Conservation (phyloP, 331 rosid genomes). For the Phaseolus coccineus region DNA sequence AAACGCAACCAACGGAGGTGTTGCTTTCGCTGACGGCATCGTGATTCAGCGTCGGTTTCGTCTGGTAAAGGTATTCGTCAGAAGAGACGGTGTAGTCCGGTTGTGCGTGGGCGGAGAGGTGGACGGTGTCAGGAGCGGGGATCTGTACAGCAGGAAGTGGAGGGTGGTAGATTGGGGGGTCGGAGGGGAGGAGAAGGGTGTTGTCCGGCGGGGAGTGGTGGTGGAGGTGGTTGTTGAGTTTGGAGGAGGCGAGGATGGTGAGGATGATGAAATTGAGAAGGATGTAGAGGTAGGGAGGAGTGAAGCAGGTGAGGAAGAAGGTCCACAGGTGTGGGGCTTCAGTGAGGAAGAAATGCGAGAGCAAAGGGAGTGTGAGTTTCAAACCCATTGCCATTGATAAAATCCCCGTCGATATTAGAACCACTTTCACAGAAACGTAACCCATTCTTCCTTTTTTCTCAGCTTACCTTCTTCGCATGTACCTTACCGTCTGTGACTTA, state of each 20-base stretch:
- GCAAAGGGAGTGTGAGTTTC: slow-evolving; percentile 66
- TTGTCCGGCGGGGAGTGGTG: slow-evolving; percentile 36
- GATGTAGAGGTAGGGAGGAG: slow-evolving; percentile 87
- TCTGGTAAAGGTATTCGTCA: not conserved
- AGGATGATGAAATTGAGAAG: slow-evolving; percentile 82
- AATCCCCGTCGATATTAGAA: slow-evolving; percentile 63
- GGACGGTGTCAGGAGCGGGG: slow-evolving; percentile 10
- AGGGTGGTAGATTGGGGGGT: slow-evolving; percentile 1
- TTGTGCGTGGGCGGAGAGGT: slow-evolving; percentile 19
- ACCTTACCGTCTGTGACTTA: not conserved
- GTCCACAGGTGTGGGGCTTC: slow-evolving; percentile 73
- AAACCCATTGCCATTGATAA: slow-evolving; percentile 68
- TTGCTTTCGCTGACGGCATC: not conserved
- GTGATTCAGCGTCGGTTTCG: slow-evolving; percentile 19
- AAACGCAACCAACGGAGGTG: not conserved
- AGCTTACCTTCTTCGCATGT: slow-evolving; percentile 21
- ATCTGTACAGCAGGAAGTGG: not conserved
- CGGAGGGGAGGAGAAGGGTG: slow-evolving; percentile 2
- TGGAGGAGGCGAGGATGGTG: slow-evolving; percentile 82
- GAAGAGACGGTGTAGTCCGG: slow-evolving; percentile 40
- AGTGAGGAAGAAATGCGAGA: slow-evolving; percentile 54
- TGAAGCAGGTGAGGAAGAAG: slow-evolving; percentile 61
- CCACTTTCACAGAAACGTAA: slow-evolving; percentile 54
- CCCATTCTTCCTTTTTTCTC: not conserved
- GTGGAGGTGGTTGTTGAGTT: slow-evolving; percentile 54